Conservation (phyloP, 2,329 filamentous ascomycete genomes). For the Trichoderma hamatum region DNA sequence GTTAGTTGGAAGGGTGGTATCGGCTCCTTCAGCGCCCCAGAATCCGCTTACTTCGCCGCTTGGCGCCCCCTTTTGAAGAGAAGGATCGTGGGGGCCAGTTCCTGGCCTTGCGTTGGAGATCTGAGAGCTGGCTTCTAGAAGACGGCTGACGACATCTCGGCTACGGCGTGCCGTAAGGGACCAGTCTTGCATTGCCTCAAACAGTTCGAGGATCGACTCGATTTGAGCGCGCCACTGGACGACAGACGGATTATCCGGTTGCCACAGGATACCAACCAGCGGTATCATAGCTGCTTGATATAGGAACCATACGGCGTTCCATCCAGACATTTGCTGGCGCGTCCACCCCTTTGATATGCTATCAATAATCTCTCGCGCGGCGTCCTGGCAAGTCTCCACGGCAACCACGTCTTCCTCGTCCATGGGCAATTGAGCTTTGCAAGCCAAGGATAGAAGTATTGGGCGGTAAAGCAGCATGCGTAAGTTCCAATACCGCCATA, state of each 20-base stretch:
- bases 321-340: constrained; percentile 74
- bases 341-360: constrained; percentile 72
- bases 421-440: constrained; percentile 51
- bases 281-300: constrained; percentile 82
- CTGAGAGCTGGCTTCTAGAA: constrained; percentile 61
- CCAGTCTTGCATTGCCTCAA: constrained; percentile 67
- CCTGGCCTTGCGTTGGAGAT: background rate
- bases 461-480: constrained; percentile 76
- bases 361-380: constrained; percentile 71
- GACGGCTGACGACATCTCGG: constrained; percentile 64
- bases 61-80: background rate
- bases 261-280: constrained; percentile 73
- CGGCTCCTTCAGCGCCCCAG: constrained; percentile 10
- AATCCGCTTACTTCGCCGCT: background rate
- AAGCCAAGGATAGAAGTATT: constrained; percentile 67
- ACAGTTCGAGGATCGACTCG: constrained; percentile 60
- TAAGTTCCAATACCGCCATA: constrained; percentile 80
- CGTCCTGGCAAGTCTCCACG: constrained; percentile 68
- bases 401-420: constrained; percentile 66
- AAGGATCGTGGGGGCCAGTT: background rate
- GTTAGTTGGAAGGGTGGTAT: background rate
- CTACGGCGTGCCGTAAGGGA: constrained; percentile 65
- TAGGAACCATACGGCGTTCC: constrained; percentile 81
- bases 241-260: constrained; percentile 55
- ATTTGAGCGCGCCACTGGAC: constrained; percentile 60